phyloP scores from a whole-genome alignment of 2,329 filamentous ascomycete genomes.

The Plectosphaerella sp. region DNA sequence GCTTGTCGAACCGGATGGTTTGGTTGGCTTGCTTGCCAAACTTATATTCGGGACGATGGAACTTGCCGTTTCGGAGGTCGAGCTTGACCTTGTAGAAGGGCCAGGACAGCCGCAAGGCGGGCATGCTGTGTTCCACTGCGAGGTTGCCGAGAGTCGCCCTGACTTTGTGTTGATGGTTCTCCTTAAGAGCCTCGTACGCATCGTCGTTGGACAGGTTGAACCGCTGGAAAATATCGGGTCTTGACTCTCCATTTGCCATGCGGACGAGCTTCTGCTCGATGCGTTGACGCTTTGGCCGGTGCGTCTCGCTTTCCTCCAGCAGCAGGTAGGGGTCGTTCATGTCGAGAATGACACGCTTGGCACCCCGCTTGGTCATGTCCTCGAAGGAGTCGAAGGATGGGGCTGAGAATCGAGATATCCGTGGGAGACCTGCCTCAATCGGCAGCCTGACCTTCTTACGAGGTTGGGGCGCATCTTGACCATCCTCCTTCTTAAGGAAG shows the following conservation, averaged over 20 bases:
- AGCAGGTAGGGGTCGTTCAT: conserved; percentile 85
- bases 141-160: conserved; percentile 87
- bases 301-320: conserved; percentile 69
- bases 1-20: conserved; percentile 67
- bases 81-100: conserved; percentile 93
- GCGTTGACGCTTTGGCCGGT: conserved; percentile 55
- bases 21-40: conserved; percentile 66
- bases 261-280: conserved; percentile 56
- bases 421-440: conserved; percentile 54
- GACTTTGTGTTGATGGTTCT: conserved; percentile 95
- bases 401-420: conserved; percentile 54
- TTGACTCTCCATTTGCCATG: conserved; percentile 64
- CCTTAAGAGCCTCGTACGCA: conserved; percentile 91
- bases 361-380: conserved; percentile 63
- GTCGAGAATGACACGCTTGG: conserved; percentile 78
- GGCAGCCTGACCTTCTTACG: conserved; percentile 66
- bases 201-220: conserved; percentile 98
- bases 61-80: conserved; percentile 68
- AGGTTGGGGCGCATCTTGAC: conserved; percentile 36
- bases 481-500: conserved; percentile 44
- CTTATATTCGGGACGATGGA: conserved; percentile 75
- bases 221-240: conserved; percentile 69
- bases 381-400: conserved; percentile 81
- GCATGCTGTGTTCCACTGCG: conserved; percentile 90
- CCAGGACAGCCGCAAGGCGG: conserved; percentile 86